Evolutionary conservation across 2,329 filamentous ascomycete genomes (phyloP).

Genomic region (Sclerotinia sclerotiorum): DNA sequence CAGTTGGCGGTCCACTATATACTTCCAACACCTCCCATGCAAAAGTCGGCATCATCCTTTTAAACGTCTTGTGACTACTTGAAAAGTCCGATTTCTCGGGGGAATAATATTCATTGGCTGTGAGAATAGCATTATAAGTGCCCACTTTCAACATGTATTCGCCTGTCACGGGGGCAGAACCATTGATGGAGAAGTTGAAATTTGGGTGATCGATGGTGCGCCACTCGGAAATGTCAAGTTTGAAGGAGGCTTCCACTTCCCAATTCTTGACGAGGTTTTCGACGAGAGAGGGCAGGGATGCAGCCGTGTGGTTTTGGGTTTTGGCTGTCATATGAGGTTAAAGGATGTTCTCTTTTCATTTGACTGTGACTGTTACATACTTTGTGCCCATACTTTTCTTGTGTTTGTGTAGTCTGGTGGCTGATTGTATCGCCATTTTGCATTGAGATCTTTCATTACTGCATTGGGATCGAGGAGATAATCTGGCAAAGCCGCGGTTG

Average conservation of each 20-base stretch:
- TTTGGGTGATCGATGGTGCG: slow-evolving; percentile 60
- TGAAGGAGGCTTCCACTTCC: slow-evolving; percentile 71
- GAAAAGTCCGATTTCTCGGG: slow-evolving; percentile 61
- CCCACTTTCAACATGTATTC: slow-evolving; percentile 67
- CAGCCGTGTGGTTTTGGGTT: slow-evolving; percentile 53
- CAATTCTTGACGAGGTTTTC: slow-evolving; percentile 73
- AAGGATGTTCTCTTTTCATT: not conserved
- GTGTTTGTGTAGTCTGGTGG: slow-evolving; percentile 66
- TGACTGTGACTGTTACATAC: slow-evolving; percentile 45
- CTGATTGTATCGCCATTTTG: slow-evolving; percentile 59
- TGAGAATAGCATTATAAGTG: slow-evolving; percentile 68
- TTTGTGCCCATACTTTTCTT: slow-evolving; percentile 56
- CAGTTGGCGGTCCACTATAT: slow-evolving; percentile 62
- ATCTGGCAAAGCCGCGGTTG: slow-evolving; percentile 47
- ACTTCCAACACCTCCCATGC: slow-evolving; percentile 71
- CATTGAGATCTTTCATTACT: slow-evolving; percentile 52
- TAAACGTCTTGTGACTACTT: slow-evolving; percentile 67
- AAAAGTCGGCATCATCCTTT: slow-evolving; percentile 71
- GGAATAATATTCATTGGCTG: slow-evolving; percentile 63
- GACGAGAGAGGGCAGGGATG: slow-evolving; percentile 59
- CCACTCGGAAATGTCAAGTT: slow-evolving; percentile 61
- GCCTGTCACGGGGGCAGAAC: slow-evolving; percentile 54
- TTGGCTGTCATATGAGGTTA: slow-evolving; percentile 49
- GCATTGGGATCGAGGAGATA: slow-evolving; percentile 60
- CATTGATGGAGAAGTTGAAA: slow-evolving; percentile 65